Evolutionary conservation across 179 eudicot genomes (phyloP), one percentile per base, ranked within the genome.

Genomic region (Beta lomatogona): DNA sequence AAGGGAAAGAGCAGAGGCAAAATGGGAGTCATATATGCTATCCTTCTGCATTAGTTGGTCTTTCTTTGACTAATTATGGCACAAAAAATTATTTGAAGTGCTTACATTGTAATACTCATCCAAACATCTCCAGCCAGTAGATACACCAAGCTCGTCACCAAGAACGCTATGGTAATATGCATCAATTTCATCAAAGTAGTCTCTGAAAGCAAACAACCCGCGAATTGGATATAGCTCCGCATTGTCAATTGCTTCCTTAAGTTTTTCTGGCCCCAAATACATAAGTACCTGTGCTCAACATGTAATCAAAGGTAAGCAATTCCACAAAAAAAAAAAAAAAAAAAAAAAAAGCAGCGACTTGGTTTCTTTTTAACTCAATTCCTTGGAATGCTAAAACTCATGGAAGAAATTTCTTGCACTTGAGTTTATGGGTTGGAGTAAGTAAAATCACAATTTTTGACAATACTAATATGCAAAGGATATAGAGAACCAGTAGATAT

Each of bases 101-200:
- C 95, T 89, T 87, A 96, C 99, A 79, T 92, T 96, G 85, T 96
- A 96, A 63, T 88, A 86, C 60, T 81, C 86, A 82, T 96, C 86
- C 85, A 96, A 85, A 71, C 82, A 78, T 85, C 85, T 90, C 99
- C 99, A 96, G 73, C 99, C 99, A 82, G 97, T 96, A 71, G 99
- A 88, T 80, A 90, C 83, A 78, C 99, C 99, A 81, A 91, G 85
- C 84, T 92, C 96, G 83, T 86, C 88, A 80, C 93, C 96, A 81
- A 87, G 89, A 77, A 90, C 86, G 74, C 83, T 90, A 78, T 96
- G 88, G 86, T 92, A 96, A 82, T 94, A 96, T 21, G 87, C 88
- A 89, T 96, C 93, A 79, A 96, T 91, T 83, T 96, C 99, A 80
- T 48, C 85, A 77, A 86, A 89, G 85, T 84, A 96, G 83, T 96